Conservation (phyloP, 768 basidiomycete genomes). For the Auricularia auricula-judae region DNA sequence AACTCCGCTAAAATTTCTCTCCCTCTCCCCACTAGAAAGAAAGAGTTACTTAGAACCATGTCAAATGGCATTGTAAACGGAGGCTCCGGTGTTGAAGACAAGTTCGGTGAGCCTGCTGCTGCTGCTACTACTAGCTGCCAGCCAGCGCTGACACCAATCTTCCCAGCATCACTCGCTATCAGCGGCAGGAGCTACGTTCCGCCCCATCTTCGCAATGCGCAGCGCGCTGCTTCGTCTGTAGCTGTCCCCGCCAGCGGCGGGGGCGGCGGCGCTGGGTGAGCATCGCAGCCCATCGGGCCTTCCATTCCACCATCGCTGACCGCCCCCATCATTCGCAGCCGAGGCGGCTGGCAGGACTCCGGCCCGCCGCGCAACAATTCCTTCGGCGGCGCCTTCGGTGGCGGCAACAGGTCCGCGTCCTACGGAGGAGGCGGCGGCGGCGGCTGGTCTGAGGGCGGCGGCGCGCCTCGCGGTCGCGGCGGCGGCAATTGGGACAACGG, state of each 20-base stretch:
- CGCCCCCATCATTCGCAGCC: slow-evolving; percentile 32
- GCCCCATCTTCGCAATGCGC: slow-evolving; percentile 75
- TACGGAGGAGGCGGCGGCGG: slow-evolving; percentile 24
- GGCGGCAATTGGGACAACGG: slow-evolving; percentile 1
- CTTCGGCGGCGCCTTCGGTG: slow-evolving; percentile 10
- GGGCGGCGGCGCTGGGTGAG: slow-evolving; percentile 28
- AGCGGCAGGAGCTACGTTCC: slow-evolving; percentile 75
- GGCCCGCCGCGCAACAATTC: slow-evolving; percentile 35
- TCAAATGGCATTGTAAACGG: slow-evolving; percentile 87
- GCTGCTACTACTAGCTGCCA: background rate
- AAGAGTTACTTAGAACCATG: slow-evolving; percentile 34
- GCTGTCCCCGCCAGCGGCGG: slow-evolving; percentile 27
- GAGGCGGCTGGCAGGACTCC: slow-evolving; percentile 65
- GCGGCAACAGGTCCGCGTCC: slow-evolving; percentile 25
- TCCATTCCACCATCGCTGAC: background rate
- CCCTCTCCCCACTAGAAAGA: background rate
- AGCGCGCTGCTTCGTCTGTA: slow-evolving; percentile 66
- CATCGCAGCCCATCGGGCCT: no score
- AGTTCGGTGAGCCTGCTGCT: slow-evolving; percentile 46
- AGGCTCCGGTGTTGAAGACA: slow-evolving; percentile 56
- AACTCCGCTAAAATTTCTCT: background rate
- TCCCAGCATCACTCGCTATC: slow-evolving; percentile 63
- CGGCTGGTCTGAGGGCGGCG: slow-evolving; percentile 31
- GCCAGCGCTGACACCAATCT: slow-evolving; percentile 2
- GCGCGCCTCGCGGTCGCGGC: slow-evolving; percentile 26